Conservation (phyloP, 441 rosid genomes). For the Erodium trifolium region DNA sequence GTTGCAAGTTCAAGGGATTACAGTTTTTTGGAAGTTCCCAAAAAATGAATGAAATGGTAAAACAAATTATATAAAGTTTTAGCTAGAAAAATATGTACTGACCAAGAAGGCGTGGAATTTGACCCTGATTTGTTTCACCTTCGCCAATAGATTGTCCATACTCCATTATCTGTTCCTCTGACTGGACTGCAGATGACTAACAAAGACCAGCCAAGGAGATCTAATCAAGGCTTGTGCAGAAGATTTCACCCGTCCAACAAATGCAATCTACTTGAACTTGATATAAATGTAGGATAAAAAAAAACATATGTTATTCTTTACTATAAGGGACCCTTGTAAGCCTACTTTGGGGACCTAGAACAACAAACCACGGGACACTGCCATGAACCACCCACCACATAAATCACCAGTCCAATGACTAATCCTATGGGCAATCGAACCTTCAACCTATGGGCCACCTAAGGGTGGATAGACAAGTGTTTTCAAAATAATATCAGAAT, state of each 20-base stretch:
- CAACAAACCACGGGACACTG: neutral
- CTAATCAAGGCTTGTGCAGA: constrained; percentile 1
- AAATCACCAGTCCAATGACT: neutral
- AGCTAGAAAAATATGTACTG: constrained; percentile 13
- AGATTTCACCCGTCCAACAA: neutral
- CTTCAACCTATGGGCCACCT: constrained; percentile 1
- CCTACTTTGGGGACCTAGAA: constrained; percentile 1
- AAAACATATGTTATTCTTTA: neutral
- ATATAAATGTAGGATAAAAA: neutral
- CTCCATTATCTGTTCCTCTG: constrained; percentile 72
- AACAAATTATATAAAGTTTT: constrained; percentile 7
- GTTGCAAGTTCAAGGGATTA: neutral
- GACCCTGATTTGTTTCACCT: constrained; percentile 42
- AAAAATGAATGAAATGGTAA: neutral
- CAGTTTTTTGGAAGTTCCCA: neutral
- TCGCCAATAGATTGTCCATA: constrained; percentile 73
- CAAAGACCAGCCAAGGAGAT: constrained; percentile 12
- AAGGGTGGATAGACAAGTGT: neutral
- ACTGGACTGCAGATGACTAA: constrained; percentile 67
- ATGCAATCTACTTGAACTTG: neutral
- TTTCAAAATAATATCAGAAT: neutral
- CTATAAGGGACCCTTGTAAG: neutral
- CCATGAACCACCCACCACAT: neutral
- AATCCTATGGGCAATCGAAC: neutral
- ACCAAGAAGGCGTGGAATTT: constrained; percentile 88